phyloP scores from a whole-genome alignment of 495 filamentous ascomycete genomes.

The Xylaria venustula region DNA sequence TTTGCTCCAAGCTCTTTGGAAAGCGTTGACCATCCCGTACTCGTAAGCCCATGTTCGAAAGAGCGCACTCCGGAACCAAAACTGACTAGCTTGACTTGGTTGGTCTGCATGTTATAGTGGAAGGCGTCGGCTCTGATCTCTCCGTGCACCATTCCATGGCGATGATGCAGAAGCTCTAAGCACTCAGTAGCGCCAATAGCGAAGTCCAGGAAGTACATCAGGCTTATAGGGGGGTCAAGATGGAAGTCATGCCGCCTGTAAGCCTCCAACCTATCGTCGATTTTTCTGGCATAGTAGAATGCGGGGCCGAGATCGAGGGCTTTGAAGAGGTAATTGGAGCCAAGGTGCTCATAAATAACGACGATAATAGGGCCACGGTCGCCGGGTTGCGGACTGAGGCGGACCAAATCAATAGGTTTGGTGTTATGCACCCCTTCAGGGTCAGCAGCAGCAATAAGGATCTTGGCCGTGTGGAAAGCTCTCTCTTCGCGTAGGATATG shows the following conservation, averaged over 20 bases:
- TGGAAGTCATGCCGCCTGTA: constrained; percentile 32
- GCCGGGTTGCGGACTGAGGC: constrained; percentile 60
- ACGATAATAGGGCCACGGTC: constrained; percentile 66
- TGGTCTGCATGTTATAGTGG: constrained; percentile 68
- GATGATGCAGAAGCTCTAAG: constrained; percentile 82
- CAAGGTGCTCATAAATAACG: constrained; percentile 76
- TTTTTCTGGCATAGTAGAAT: constrained; percentile 56
- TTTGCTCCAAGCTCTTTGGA: constrained; percentile 77
- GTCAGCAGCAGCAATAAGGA: constrained; percentile 67
- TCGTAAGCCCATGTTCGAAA: constrained; percentile 84
- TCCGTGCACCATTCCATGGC: constrained; percentile 77
- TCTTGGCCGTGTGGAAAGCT: constrained; percentile 75
- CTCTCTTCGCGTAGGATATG: constrained; percentile 80
- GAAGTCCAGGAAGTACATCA: constrained; percentile 79
- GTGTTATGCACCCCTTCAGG: constrained; percentile 72
- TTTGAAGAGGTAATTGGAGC: constrained; percentile 67
- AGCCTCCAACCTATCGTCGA: constrained; percentile 47
- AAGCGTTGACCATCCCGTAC: constrained; percentile 77
- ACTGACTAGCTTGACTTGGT: constrained; percentile 73
- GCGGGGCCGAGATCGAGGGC: constrained; percentile 76
- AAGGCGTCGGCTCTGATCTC: constrained; percentile 87
- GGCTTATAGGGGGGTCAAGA: constrained; percentile 59
- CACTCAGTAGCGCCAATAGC: constrained; percentile 83
- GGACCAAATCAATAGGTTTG: constrained; percentile 69
- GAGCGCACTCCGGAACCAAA: constrained; percentile 80